Evolutionary conservation across 75 land plant species (phyloP).

Genomic region (Larix kaempferi): DNA sequence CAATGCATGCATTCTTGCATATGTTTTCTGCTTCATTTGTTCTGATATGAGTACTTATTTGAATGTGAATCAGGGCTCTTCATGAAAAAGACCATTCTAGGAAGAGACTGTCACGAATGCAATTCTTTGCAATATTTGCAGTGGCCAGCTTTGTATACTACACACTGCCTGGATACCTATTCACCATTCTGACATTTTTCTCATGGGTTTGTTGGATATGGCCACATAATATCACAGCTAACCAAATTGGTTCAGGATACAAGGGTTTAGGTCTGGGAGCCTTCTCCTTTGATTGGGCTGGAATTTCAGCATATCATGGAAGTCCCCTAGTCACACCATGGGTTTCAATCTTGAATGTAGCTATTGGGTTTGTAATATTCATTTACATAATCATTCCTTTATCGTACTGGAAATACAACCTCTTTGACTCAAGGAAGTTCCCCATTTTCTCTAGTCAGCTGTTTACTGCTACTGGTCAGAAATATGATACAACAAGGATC

Average conservation of each 20-base stretch:
- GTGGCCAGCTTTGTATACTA: slow-evolving; percentile 78
- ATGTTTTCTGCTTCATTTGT: no score
- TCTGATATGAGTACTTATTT: no score
- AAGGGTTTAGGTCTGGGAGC: slow-evolving; percentile 86
- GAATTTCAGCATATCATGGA: slow-evolving; percentile 74
- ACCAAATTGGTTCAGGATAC: slow-evolving; percentile 86
- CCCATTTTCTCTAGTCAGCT: slow-evolving; percentile 83
- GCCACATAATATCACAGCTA: slow-evolving; percentile 75
- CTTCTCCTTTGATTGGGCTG: slow-evolving; percentile 85
- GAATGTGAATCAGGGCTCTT: slow-evolving; percentile 19
- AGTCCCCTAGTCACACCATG: slow-evolving; percentile 89
- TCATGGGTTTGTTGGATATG: slow-evolving; percentile 93
- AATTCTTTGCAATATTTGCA: slow-evolving; percentile 64
- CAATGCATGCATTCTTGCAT: no score
- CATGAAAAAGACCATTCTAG: slow-evolving; percentile 67
- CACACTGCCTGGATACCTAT: slow-evolving; percentile 76
- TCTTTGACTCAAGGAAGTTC: slow-evolving; percentile 71
- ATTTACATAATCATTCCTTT: slow-evolving; percentile 71
- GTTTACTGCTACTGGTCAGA: slow-evolving; percentile 56
- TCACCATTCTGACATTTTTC: slow-evolving; percentile 71
- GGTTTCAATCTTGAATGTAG: slow-evolving; percentile 70
- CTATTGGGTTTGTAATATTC: slow-evolving; percentile 69
- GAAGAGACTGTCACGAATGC: slow-evolving; percentile 63
- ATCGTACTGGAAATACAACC: slow-evolving; percentile 71
- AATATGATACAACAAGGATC: slow-evolving; percentile 60